phyloP scores from a whole-genome alignment of 2,329 filamentous ascomycete genomes.

The Aulographum hederae region DNA sequence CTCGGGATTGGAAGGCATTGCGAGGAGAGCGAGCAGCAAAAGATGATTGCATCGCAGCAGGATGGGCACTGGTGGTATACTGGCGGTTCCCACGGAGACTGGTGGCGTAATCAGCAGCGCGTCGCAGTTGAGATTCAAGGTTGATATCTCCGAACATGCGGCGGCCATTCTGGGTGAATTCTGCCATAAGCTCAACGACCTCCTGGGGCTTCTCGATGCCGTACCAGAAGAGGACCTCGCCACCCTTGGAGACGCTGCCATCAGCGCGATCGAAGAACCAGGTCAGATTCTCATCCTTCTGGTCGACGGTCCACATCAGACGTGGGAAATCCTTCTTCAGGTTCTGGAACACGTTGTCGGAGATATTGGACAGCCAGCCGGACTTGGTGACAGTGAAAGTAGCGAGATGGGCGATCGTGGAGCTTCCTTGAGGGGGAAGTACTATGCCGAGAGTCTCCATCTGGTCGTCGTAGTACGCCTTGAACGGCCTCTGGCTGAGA shows the following conservation, averaged over 20 bases:
- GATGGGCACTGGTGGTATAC: slow-evolving; percentile 42
- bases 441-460: slow-evolving; percentile 90
- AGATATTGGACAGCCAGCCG: slow-evolving; percentile 85
- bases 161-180: slow-evolving; percentile 67
- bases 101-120: slow-evolving; percentile 53
- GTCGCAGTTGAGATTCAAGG: slow-evolving; percentile 67
- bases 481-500: slow-evolving; percentile 62
- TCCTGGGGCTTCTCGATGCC: slow-evolving; percentile 68
- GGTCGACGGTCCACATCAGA: slow-evolving; percentile 90
- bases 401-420: slow-evolving; percentile 62
- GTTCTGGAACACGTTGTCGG: slow-evolving; percentile 84
- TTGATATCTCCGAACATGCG: slow-evolving; percentile 82
- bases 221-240: slow-evolving; percentile 93
- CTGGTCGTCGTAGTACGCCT: slow-evolving; percentile 82
- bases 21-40: background rate
- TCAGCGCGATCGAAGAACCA: slow-evolving; percentile 98
- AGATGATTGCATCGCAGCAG: too few species aligned
- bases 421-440: slow-evolving; percentile 41
- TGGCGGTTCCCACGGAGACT: slow-evolving; percentile 34
- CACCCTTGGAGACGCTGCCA: slow-evolving; percentile 69
- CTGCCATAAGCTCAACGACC: slow-evolving; percentile 64
- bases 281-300: slow-evolving; percentile 87
- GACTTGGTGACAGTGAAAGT: slow-evolving; percentile 88
- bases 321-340: slow-evolving; percentile 88
- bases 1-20: too few species aligned